Percentiles rank a stretch among this genome's conserved stretches.
Conservation (phyloP, 192 early-diverging fungal genomes). For the Allomyces arbusculus region DNA sequence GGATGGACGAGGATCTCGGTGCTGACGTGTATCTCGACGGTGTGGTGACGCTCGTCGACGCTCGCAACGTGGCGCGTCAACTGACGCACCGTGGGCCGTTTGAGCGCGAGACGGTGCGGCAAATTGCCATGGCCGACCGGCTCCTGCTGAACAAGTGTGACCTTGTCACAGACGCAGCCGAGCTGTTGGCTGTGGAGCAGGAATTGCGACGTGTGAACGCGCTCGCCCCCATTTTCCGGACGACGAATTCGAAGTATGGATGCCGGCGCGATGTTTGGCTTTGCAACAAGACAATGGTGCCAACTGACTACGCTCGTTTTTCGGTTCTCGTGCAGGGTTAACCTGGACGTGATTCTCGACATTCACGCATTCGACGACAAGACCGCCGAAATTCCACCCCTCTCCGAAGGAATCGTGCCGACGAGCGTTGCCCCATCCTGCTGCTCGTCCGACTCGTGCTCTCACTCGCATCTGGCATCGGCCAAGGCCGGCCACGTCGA, state of each 20-base stretch:
- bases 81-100: neutral
- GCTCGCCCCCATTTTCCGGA: slow-evolving; percentile 9
- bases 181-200: slow-evolving; percentile 19
- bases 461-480: neutral
- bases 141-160: slow-evolving; percentile 77
- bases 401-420: neutral
- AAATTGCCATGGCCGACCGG: slow-evolving; percentile 73
- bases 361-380: slow-evolving; percentile 31
- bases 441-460: neutral
- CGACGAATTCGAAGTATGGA: too few species aligned
- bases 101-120: slow-evolving; percentile 13
- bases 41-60: slow-evolving; percentile 70
- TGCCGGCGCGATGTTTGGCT: slow-evolving; percentile 8
- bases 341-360: slow-evolving; percentile 30
- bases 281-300: slow-evolving; percentile 1
- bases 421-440: neutral
- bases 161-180: slow-evolving; percentile 20
- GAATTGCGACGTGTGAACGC: slow-evolving; percentile 16
- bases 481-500: slow-evolving; percentile 8
- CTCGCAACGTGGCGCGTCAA: slow-evolving; percentile 26
- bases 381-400: slow-evolving; percentile 11
- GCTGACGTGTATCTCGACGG: slow-evolving; percentile 80
- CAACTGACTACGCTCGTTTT: neutral
- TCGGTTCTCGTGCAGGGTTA: slow-evolving; percentile 7
- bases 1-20: slow-evolving; percentile 86